Conservation (phyloP, 257 asterid genomes). For the Primulina huaijiensis region DNA sequence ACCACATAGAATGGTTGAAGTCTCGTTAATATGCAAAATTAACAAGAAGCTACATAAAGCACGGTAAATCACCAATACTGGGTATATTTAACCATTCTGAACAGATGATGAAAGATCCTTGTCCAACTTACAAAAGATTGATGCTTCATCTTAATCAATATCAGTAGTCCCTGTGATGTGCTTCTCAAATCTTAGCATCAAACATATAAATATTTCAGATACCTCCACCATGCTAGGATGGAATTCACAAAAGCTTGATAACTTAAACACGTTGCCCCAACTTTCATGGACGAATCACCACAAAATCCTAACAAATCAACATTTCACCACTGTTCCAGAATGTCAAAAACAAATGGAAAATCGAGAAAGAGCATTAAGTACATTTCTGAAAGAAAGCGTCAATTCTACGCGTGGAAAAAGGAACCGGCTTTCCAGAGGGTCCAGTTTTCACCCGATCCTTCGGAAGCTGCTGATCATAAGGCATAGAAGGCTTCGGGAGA, state of each 20-base stretch:
- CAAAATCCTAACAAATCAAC: background rate
- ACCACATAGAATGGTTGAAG: background rate
- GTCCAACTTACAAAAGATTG: background rate
- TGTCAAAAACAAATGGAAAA: background rate
- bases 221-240: background rate
- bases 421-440: slow-evolving; percentile 40
- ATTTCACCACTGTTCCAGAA: slow-evolving; percentile 9
- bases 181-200: background rate
- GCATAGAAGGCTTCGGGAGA: slow-evolving; percentile 60
- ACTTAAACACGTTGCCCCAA: background rate
- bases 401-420: slow-evolving; percentile 58
- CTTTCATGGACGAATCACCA: background rate
- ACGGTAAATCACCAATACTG: background rate
- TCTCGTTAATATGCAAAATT: background rate
- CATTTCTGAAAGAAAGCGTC: slow-evolving; percentile 70
- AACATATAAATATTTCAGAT: background rate
- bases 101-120: background rate
- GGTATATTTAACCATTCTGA: background rate
- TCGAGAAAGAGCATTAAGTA: slow-evolving; percentile 25
- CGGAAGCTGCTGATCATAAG: slow-evolving; percentile 28
- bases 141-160: no score
- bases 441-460: slow-evolving; percentile 37
- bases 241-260: background rate
- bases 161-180: background rate
- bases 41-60: background rate